Conservation (phyloP, 1,284 basidiomycete species). For the Trichosporon sp. region DNA sequence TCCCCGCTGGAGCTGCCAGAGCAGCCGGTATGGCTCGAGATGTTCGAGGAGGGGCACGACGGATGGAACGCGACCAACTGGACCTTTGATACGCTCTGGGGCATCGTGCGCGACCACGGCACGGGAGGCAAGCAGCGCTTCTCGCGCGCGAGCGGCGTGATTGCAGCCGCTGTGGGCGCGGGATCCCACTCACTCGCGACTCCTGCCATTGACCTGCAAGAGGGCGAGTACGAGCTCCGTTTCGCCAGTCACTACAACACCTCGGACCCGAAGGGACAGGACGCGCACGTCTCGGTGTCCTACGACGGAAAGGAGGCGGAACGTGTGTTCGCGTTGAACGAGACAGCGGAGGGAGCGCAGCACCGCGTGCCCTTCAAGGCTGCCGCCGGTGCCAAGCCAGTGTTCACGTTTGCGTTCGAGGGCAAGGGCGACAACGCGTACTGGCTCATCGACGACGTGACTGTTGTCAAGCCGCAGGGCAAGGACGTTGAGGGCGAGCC, state of each 20-base stretch:
- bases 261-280: background rate
- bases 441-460: slow-evolving; percentile 25
- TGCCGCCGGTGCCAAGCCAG: background rate
- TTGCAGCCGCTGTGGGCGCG: background rate
- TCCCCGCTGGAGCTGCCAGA: background rate
- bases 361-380: slow-evolving; percentile 3
- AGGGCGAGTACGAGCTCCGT: slow-evolving; percentile 18
- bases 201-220: background rate
- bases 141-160: slow-evolving; percentile 14
- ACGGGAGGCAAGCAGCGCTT: slow-evolving; percentile 7
- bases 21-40: slow-evolving; percentile 20
- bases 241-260: slow-evolving; percentile 23
- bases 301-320: background rate
- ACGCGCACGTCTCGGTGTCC: background rate
- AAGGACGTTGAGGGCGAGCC: background rate
- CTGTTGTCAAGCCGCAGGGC: slow-evolving; percentile 12
- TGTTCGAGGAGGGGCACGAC: slow-evolving; percentile 13
- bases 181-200: slow-evolving; percentile 7
- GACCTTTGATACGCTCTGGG: slow-evolving; percentile 10
- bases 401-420: slow-evolving; percentile 17
- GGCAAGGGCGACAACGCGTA: background rate
- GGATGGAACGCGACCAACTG: slow-evolving; percentile 17
- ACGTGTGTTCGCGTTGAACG: background rate
- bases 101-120: background rate
- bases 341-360: background rate